Evolutionary conservation across 768 basidiomycete species (phyloP), one percentile per base, ranked within the genome.

Genomic region (Tulasnella sp.): DNA sequence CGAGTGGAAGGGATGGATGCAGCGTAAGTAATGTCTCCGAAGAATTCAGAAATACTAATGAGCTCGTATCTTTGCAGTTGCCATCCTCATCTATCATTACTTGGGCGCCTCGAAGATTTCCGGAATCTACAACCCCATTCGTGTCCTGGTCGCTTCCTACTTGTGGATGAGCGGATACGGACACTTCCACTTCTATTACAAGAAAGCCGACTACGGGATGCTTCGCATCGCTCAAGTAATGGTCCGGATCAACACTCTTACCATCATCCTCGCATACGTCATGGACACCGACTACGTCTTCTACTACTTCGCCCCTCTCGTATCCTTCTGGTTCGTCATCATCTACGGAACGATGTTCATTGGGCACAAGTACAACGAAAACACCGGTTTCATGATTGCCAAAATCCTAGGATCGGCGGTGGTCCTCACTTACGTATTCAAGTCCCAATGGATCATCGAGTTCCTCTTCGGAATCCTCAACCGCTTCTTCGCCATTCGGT

Each of bases 1-100:
- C 82, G 96, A 98, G 85, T 98, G 96, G 96, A 97, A 97, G 85
- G 96, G 96, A 3, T 98, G 96, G 96, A 98, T 98, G 96, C 96
- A 98, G 87, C 88, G 95, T 95, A 83, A 78, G 92, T 82, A 4
- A 16, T n/a, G 68, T 52, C n/a, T 6, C 21, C 34, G 19, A 71
- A n/a, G 52, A n/a, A 7, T n/a, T n/a, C 21, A 18, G 18, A 8
- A 24, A 9, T 14, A 27, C 19, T 34, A 27, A 40, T 38, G 71
- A 74, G 12, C 38, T 16, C 40, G n/a, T 34, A 9, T 6, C 31
- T n/a, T 46, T n/a, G 75, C 80, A 96, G 95, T 96, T 82, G 91
- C 89, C 24, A 95, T 98, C 81, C 89, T 98, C n/a, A 91, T 96
- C 82, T 97, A 98, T 83, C 96, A 97, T 85, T 96, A 96, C 85